A percentile compares a stretch with the other conserved stretches of the same genome.
These are phyloP conservation scores for Colletotrichum caudatum DNA, from an alignment of 2,329 filamentous ascomycete genomes.

Conservation along the genomic window DNA sequence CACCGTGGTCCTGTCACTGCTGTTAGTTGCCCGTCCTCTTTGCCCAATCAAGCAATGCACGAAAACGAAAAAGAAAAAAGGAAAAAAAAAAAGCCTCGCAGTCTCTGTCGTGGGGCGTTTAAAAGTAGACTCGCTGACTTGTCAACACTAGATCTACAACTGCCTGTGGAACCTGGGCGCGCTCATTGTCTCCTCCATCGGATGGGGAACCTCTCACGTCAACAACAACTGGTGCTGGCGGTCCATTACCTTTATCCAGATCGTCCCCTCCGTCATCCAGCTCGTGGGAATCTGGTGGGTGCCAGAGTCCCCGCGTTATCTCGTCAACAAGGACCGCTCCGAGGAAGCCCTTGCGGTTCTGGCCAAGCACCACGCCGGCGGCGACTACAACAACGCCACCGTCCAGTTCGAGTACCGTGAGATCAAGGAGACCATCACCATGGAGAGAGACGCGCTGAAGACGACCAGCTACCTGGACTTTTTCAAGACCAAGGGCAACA, in stretches of 20 bases:
- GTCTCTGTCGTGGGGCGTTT: not conserved
- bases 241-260: conserved; percentile 73
- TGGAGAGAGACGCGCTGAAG: conserved; percentile 64
- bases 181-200: conserved; percentile 69
- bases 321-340: conserved; percentile 72
- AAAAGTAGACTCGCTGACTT: not conserved
- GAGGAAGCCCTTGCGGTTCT: conserved; percentile 72
- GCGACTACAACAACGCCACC: conserved; percentile 67
- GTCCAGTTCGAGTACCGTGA: conserved; percentile 76
- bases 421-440: conserved; percentile 72
- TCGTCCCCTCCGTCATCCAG: conserved; percentile 71
- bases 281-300: conserved; percentile 74
- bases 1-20: conserved; percentile 74
- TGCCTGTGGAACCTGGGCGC: conserved; percentile 74
- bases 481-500: conserved; percentile 71
- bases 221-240: conserved; percentile 75
- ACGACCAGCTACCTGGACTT: conserved; percentile 71
- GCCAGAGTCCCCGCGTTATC: conserved; percentile 76
- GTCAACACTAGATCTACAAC: conserved; percentile 64
- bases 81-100: conserved; percentile 34
- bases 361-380: conserved; percentile 73
- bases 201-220: conserved; percentile 72
- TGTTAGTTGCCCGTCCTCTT: not conserved
- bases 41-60: not conserved
- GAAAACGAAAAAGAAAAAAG: conserved; percentile 36